Evolutionary conservation across 1,139 yeast genomes (phyloP), one percentile per base, ranked within the genome.

Genomic region (Blastobotrys buckinghamii): DNA sequence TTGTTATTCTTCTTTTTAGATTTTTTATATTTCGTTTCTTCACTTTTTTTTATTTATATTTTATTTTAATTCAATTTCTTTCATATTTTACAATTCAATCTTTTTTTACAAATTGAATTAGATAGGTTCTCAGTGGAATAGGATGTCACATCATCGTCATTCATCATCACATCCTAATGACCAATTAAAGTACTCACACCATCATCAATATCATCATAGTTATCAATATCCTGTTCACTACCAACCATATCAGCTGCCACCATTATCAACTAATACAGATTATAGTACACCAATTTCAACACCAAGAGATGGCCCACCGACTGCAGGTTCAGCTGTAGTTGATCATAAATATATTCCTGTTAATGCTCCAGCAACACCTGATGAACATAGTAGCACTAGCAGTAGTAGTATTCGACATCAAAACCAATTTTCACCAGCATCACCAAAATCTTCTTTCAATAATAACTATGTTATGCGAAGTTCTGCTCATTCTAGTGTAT

Each of bases 341-440:
- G n/a, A 19, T 20, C 20, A 34, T 13, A 26, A 26, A 22, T 36
- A 13, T 36, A 8, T n/a, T n/a, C 22, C 26, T 4, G 22, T 8
- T 36, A 36, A 16, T 19, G n/a, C 42, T 6, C 43, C 43, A 19
- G 43, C 24, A 19, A 40, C 43, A 12, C 43, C 43, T 16, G 43
- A 29, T 27, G 26, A 26, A 12, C 6, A 15, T 4, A 16, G 24
- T n/a, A n/a, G n/a, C n/a, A n/a, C n/a, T n/a, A n/a, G n/a, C n/a
- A n/a, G n/a, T n/a, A n/a, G n/a, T n/a, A n/a, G n/a, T n/a, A n/a
- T n/a, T n/a, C 42, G 13, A 6, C 24, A 22, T 22, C 24, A 34
- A 39, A 7, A 15, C 19, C 13, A 39, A 34, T 39, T 34, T 24
- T 12, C 43, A 17, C 16, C 22, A 12, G 17, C 38, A 4, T 19